phyloP scores from a whole-genome alignment of 345 rosid genomes.

The Rhodamnia argentea region DNA sequence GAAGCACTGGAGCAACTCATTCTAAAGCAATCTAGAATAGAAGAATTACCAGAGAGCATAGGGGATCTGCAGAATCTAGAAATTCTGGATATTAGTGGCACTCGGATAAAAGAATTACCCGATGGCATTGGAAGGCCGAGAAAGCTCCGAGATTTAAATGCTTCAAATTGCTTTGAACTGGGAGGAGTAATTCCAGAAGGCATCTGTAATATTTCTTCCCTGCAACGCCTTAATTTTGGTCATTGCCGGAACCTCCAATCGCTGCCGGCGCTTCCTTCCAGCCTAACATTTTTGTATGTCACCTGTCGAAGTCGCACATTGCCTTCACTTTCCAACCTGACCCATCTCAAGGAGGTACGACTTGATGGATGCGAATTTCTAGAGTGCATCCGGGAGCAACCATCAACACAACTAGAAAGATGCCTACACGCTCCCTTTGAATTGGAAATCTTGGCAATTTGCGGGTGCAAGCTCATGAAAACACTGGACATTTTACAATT shows the following conservation, averaged over 20 bases:
- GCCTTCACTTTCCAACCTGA: neutral
- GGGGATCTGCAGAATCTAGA: neutral
- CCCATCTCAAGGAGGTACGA: neutral
- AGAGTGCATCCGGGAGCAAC: neutral
- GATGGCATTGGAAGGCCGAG: neutral
- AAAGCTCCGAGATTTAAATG: neutral
- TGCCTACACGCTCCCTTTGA: neutral
- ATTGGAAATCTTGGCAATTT: neutral
- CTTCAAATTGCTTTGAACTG: rapidly evolving
- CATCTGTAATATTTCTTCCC: neutral
- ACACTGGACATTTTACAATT: neutral
- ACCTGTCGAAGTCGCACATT: neutral
- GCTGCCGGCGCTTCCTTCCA: neutral
- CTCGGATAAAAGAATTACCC: neutral
- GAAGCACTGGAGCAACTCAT: neutral
- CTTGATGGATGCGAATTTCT: rapidly evolving
- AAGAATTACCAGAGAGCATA: neutral
- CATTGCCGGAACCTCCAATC: rapidly evolving
- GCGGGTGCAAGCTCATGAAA: rapidly evolving
- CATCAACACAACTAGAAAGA: neutral
- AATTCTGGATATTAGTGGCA: neutral
- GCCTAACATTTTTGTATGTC: neutral
- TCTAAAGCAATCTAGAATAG: too few species aligned
- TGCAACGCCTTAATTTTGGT: neutral
- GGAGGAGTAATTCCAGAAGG: neutral